A percentile compares a stretch with the other conserved stretches of the same genome.
These are phyloP conservation scores for Colletotrichum noveboracense DNA, from an alignment of 2,329 filamentous ascomycete genomes.

Conservation along the genomic window DNA sequence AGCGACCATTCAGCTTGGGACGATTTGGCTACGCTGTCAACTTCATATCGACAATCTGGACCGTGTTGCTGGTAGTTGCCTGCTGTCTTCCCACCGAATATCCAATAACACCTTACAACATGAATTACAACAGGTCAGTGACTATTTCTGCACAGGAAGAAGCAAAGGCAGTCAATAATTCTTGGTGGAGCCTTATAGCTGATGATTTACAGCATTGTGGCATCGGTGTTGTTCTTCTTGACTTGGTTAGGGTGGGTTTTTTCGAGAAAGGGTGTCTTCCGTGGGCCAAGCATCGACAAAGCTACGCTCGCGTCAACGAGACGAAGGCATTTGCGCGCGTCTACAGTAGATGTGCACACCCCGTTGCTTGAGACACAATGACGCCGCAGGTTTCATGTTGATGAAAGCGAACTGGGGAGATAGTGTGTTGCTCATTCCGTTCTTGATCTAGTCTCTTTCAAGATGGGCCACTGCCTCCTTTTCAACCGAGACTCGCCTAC, in stretches of 20 bases:
- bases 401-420: not conserved
- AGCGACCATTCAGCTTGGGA: constrained; percentile 28
- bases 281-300: not conserved
- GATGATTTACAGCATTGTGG: not conserved
- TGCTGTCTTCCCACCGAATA: not conserved
- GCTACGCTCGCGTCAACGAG: not conserved
- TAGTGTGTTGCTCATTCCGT: not conserved
- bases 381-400: not conserved
- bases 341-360: not conserved
- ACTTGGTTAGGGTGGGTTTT: not conserved
- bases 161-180: too few species aligned
- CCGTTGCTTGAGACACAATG: not conserved
- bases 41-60: not conserved
- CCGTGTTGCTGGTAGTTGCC: not conserved
- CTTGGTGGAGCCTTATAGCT: not conserved
- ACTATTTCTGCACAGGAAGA: not conserved
- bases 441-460: not conserved
- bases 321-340: not conserved
- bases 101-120: not conserved
- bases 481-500: not conserved
- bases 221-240: not conserved
- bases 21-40: constrained; percentile 28
- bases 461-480: not conserved
- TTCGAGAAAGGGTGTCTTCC: not conserved
- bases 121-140: not conserved